Conservation (phyloP, 768 basidiomycete species). For the Austroboletus eburneus region DNA sequence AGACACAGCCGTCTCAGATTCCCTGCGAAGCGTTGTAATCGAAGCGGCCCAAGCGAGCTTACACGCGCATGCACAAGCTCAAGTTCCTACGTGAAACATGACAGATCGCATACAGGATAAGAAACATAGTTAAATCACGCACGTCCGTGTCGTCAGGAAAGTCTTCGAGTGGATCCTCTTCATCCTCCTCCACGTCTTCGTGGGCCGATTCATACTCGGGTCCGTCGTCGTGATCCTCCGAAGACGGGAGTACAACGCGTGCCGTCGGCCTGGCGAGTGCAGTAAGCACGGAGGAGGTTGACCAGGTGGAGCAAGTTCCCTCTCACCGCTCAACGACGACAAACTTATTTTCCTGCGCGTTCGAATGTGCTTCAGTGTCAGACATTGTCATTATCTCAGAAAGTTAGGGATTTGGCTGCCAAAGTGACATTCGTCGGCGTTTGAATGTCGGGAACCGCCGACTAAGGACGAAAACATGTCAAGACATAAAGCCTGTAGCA, state of each 20-base stretch:
- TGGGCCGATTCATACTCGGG: slow-evolving; percentile 37
- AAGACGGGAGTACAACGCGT: slow-evolving; percentile 45
- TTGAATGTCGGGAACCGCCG: too few relatives aligned
- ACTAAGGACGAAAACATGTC: too few relatives aligned
- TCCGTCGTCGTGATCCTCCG: slow-evolving; percentile 25
- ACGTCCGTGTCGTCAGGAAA: slow-evolving; percentile 87
- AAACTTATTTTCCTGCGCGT: slow-evolving; percentile 18
- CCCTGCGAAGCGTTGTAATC: slow-evolving; percentile 65
- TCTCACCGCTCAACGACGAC: slow-evolving; percentile 26
- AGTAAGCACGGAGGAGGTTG: slow-evolving; percentile 1
- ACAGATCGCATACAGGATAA: background rate
- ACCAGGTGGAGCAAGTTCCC: background rate
- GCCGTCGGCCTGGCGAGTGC: slow-evolving; percentile 30
- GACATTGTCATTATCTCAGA: too few relatives aligned
- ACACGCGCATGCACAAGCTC: slow-evolving; percentile 82
- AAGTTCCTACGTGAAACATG: slow-evolving; percentile 55
- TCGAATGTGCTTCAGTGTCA: slow-evolving; percentile 8
- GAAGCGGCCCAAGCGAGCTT: slow-evolving; percentile 60
- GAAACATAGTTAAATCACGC: slow-evolving; percentile 19
- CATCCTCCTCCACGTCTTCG: slow-evolving; percentile 43
- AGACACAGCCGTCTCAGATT: slow-evolving; percentile 75
- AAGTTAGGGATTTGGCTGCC: too few relatives aligned
- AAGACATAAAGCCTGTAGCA: too few relatives aligned
- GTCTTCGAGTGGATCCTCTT: slow-evolving; percentile 68
- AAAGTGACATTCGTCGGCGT: too few relatives aligned